Base-by-base conservation (phyloP, 1,284 basidiomycete genomes). In the Naganishia liquefaciens region DNA sequence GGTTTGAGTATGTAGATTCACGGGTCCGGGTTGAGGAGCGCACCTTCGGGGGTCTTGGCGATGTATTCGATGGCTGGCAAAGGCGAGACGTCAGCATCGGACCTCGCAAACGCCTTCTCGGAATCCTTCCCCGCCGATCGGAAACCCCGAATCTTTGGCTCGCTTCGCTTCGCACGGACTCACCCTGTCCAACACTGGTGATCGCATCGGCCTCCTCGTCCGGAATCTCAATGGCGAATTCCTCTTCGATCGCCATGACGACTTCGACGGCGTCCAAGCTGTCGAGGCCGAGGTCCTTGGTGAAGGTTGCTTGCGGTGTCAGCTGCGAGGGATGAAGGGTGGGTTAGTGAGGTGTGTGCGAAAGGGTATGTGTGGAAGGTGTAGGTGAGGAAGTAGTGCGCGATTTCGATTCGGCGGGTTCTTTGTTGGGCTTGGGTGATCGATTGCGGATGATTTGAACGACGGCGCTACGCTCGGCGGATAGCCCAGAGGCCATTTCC, bases 231-330 rank as follows among this genome's bases (percentile, higher is more conserved):
- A 80, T 80, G 61, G 77, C 76, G 71, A 84, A 84, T 77, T 92
- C 95, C 87, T 99, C 95, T 82, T 99, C 96, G 72, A 99, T 90
- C 53, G 95, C 93, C 94, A 99, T 98, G 74, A 99, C 92, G 49
- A 98, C 94, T 80, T 99, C 96, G 49, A 99, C 95, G 52, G 93
- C 87, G 79, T 99, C 96, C 75, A 99, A 83, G 74, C 93, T 97
- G 82, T 99, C 96, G 55, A 99, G 85, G 44, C 93, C 90, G 65
- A 99, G 87, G 82, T 99, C 93, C 55, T 85, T 82, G 65, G 88
- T 83, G 81, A 99, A 98, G 39, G 88, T 85, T 30, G 95, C 83
- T 19, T 86, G 77, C 33, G 86, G 70, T 19, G 86, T 82, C 72
- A 99, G 83, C 95, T 97, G 70, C 17, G 17, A 51, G n/a, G 49